Base-by-base conservation (phyloP, 306 rosid species). In the Castanea sativa region DNA sequence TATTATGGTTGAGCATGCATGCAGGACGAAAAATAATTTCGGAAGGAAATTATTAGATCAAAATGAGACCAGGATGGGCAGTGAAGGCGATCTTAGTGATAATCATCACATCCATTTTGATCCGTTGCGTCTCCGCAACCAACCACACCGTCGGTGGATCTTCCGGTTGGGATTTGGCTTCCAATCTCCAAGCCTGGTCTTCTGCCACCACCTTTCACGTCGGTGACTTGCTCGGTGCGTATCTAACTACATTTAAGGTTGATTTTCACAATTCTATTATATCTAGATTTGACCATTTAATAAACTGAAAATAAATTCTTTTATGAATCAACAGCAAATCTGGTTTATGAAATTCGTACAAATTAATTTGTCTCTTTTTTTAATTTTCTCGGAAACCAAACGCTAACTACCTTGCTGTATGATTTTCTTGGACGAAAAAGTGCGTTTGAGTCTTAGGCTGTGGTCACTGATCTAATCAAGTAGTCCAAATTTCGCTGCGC, bases 131-230 rank as follows among this genome's bases (percentile, higher is more conserved):
- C 80, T 79, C 78, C 38, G 92, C 90, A 3, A 75, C 73, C 53
- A 91, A 91, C 69, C 82, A 55, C 82, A 53, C 94, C 57, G 94
- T 93, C 29, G 98, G 97, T 9, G 98, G 92, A 29, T 55, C 73
- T 79, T 76, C 90, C 19, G 98, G 97, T 29, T 91, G 97, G 98
- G 98, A 93, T 76, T 91, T 93, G 55, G 8, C 56, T 32, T 83
- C 94, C 0, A 76, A 91, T 73, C 73, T 93, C 59, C 87, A 79
- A 32, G 60, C 76, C 63, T 93, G 97, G 98, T 77, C 91, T 43
- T 68, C 93, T 27, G 11, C 79, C 3, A 73, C 73, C 45, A 81
- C 82, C 38, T 88, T 93, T 57, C 78, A 67, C 21, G 88, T 88
- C 64, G 97, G 92, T 1, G 98, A 93, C 63, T 78, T 77, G 83